These are phyloP conservation scores for Camellia japonica DNA, from an alignment of 148 eudicot species.

Conservation along the genomic window DNA sequence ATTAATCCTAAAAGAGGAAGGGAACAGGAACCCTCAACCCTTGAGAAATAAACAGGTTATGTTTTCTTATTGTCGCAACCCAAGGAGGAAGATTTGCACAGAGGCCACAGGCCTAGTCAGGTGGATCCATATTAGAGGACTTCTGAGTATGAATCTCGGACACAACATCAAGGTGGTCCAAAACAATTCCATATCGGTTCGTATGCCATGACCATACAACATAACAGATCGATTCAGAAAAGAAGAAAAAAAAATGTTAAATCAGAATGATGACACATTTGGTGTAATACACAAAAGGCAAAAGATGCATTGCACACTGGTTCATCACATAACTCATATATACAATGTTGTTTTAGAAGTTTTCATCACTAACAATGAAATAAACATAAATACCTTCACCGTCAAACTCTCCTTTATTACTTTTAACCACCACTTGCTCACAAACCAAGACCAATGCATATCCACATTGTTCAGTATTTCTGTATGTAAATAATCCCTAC, in stretches of 20 bases:
- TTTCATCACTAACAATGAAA: background rate
- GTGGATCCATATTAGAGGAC: background rate
- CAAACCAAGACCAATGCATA: background rate
- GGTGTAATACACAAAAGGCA: background rate
- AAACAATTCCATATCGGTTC: background rate
- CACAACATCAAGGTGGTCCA: constrained; percentile 1
- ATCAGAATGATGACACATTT: background rate
- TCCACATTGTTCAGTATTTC: background rate
- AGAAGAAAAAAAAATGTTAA: background rate
- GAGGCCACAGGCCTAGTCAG: background rate
- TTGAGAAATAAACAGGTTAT: background rate
- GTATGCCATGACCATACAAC: background rate
- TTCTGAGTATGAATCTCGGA: background rate
- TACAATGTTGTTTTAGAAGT: background rate
- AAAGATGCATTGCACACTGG: background rate
- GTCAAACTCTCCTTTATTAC: background rate
- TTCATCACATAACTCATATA: background rate
- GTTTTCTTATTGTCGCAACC: background rate
- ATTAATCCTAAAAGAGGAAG: background rate
- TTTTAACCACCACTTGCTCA: background rate
- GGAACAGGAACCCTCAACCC: background rate
- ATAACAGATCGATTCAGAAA: background rate
- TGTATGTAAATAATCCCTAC: background rate
- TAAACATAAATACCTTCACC: background rate
- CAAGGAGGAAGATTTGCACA: background rate